Percentiles rank a stretch among this genome's conserved stretches.
Conservation (phyloP, 148 eudicot genomes). For the Selenicereus undatus region DNA sequence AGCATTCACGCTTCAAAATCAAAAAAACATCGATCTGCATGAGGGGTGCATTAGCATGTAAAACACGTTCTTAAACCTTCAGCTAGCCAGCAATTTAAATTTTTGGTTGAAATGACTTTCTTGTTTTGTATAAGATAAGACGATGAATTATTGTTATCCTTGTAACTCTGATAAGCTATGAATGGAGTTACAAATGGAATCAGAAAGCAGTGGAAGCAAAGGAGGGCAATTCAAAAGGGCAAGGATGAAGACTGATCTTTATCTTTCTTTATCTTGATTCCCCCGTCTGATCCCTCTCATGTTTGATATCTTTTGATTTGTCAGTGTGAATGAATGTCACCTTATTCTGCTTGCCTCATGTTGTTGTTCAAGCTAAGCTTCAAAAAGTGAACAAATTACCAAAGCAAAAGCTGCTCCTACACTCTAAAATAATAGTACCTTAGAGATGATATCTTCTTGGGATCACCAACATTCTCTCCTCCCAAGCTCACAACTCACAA, state of each 20-base stretch:
- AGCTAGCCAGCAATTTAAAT: no score
- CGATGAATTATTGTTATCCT: no score
- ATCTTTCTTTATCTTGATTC: neutral
- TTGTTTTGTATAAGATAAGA: no score
- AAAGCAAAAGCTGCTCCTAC: conserved; percentile 23
- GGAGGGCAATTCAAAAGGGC: neutral
- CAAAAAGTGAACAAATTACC: conserved; percentile 12
- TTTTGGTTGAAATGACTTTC: no score
- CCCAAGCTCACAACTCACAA: neutral
- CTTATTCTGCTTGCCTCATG: conserved; percentile 17
- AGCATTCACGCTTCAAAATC: no score
- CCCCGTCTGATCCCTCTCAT: neutral
- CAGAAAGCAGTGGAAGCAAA: neutral
- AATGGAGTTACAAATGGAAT: no score
- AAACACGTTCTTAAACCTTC: no score
- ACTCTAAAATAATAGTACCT: neutral
- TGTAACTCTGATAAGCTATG: no score
- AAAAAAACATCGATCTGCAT: no score
- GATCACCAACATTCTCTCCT: conserved; percentile 26
- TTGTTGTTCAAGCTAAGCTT: conserved; percentile 7
- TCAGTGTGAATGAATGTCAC: conserved; percentile 15
- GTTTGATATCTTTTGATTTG: neutral
- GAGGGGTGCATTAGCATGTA: no score
- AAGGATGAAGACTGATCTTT: no score
- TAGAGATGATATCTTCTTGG: conserved; percentile 23